Base-by-base conservation (phyloP, 306 rosid species). In the Pyrus bretschneideri region DNA sequence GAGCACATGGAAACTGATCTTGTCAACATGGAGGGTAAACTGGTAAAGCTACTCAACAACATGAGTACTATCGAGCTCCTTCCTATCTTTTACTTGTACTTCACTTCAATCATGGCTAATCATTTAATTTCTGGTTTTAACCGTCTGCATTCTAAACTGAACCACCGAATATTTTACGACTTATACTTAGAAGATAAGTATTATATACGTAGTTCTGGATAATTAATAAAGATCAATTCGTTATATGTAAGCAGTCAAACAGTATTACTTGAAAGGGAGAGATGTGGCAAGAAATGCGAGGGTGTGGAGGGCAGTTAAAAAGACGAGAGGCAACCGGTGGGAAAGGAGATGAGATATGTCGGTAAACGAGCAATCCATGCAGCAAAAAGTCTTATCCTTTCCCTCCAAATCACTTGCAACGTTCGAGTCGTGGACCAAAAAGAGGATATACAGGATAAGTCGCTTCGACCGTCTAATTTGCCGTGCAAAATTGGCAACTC, bases 1-100 rank as follows among this genome's bases (percentile, higher is more conserved):
- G 69, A 61, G 88, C 93, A 93, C 98, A 74, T 88, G 96, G 87
- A 85, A 72, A 85, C 91, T 60, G 82, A 86, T 69, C 89, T 77
- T 82, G 74, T 85, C 86, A 86, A 86, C 88, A 83, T 85, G 84
- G 76, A 60, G 68, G 82, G 71, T 80, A 73, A 73, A 73, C 69
- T 42, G 21, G 70, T 61, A 44, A 79, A 77, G 70, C 72, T 80
- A 69, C 73, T 63, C 12, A 1, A 14, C 17, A 4, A 14, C 6
- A 49, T 4, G 19, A 49, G 52, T 13, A 46, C 52, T 4, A 14
- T 15, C 51, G 12, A 51, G 19, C 11, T 54, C 38, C 66, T 57
- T 21, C 45, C 76, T n/a, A 57, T 76, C 66, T 25, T 35, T 7
- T 35, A 27, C 62, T 61, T 59, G 52, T 19, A 49, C 58, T 69